These are phyloP conservation scores for Chenopodium suecicum DNA, from an alignment of 148 eudicot species.

Conservation along the genomic window DNA sequence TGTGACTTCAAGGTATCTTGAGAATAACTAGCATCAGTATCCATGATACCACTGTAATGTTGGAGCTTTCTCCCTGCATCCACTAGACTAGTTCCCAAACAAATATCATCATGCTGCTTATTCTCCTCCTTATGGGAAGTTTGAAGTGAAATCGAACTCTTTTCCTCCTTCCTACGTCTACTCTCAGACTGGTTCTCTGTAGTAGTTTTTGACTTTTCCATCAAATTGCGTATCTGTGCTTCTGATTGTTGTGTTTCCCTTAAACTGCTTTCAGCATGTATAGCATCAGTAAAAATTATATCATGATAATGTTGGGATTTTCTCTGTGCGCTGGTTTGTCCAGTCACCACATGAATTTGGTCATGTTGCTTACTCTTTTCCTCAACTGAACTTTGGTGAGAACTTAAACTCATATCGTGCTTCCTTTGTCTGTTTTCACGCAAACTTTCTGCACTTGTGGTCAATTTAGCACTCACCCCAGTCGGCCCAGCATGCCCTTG, in stretches of 20 bases:
- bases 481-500: slow-evolving; percentile 30
- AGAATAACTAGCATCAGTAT: slow-evolving; percentile 20
- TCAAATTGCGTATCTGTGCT: slow-evolving; percentile 25
- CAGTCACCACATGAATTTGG: slow-evolving; percentile 25
- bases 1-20: slow-evolving; percentile 29
- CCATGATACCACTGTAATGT: slow-evolving; percentile 27
- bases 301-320: slow-evolving; percentile 29
- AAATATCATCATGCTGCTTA: slow-evolving; percentile 29
- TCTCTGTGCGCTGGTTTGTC: slow-evolving; percentile 25
- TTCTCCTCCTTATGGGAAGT: slow-evolving; percentile 25
- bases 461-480: slow-evolving; percentile 31
- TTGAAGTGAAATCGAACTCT: slow-evolving; percentile 28
- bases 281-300: slow-evolving; percentile 22
- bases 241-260: slow-evolving; percentile 30
- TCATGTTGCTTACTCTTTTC: slow-evolving; percentile 30
- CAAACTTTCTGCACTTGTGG: slow-evolving; percentile 27
- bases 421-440: slow-evolving; percentile 38
- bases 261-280: slow-evolving; percentile 19
- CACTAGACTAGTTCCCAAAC: slow-evolving; percentile 17
- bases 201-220: slow-evolving; percentile 29
- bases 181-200: slow-evolving; percentile 29
- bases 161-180: slow-evolving; percentile 33
- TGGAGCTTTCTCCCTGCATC: slow-evolving; percentile 33
- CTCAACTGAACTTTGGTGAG: slow-evolving; percentile 24
- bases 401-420: slow-evolving; percentile 33